Conservation (phyloP, 345 rosid species). For the Acer negundo region DNA sequence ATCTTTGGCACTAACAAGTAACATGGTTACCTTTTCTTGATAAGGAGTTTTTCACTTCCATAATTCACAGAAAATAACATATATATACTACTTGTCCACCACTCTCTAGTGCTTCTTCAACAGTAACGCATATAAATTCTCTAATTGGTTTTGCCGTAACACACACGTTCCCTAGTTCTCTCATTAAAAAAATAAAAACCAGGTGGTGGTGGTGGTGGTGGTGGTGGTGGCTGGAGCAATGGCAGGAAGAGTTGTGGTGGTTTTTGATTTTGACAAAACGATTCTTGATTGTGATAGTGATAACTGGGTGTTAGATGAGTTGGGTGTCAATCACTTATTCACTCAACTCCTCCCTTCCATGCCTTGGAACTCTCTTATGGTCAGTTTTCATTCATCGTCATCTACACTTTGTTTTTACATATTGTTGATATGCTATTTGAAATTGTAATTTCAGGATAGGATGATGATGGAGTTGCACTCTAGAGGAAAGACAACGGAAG, state of each 20-base stretch:
- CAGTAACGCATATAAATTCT: background rate
- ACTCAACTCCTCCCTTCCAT: background rate
- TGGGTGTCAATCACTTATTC: slow-evolving; percentile 22
- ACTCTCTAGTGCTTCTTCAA: background rate
- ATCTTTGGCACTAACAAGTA: no score
- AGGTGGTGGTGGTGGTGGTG: no score
- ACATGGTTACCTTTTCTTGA: no score
- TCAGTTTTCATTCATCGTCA: background rate
- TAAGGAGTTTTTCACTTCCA: no score
- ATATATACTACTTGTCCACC: no score
- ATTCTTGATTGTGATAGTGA: slow-evolving; percentile 32
- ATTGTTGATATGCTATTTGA: background rate
- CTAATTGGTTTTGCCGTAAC: background rate
- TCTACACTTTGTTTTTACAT: background rate
- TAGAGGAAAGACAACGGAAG: slow-evolving; percentile 21
- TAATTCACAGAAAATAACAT: no score
- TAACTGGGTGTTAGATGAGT: slow-evolving; percentile 29
- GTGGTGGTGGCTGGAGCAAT: background rate
- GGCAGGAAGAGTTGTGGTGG: slow-evolving; percentile 15
- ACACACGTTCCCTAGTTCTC: background rate
- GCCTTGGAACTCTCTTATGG: slow-evolving; percentile 7
- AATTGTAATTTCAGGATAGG: slow-evolving; percentile 18
- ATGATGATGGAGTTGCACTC: slow-evolving; percentile 37
- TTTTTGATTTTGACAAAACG: slow-evolving; percentile 39
- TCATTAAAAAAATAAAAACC: no score